Base-by-base conservation (phyloP, 1,284 basidiomycete genomes). In the Prillingera fragicola region DNA sequence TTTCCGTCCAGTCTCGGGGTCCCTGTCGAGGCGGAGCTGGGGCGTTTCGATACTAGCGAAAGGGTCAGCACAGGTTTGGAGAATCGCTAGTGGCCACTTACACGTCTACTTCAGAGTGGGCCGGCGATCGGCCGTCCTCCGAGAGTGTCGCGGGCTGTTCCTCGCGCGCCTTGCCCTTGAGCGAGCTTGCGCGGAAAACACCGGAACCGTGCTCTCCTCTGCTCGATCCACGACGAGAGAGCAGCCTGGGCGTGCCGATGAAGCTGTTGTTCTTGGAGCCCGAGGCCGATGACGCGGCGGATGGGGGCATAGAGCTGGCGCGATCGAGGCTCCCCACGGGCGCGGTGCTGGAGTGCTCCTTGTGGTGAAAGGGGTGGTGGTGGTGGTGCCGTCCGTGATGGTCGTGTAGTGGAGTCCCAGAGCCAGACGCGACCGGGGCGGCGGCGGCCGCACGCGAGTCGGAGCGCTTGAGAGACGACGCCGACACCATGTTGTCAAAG, bases 31-130 rank as follows among this genome's bases (percentile, higher is more conserved):
- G 27, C 58, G 50, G 14, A 71, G 55, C 39, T 75, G 74, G 47
- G 75, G 72, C 5, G 84, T 87, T 60, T 84, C 82, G 54, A 80
- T 67, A 8, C 67, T 69, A 48, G 19, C n/a, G n/a, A n/a, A n/a
- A n/a, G n/a, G n/a, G n/a, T n/a, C n/a, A n/a, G n/a, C n/a, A n/a
- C 13, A 18, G 25, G 29, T 25, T 27, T 31, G 13, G 26, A 17
- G 9, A 3, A 17, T 27, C 12, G 27, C 23, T 15, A 28, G 14
- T n/a, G 17, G 13, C 18, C 9, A 63, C 63, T 49, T 35, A 65
- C 62, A 66, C 60, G 50, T 68, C 62, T 6, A 17, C 31, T 18
- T 49, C 51, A 12, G 38, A 40, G 12, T 39, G 32, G 6, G 43
- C 51, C 15, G 8, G 57, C 48, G 37, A 43, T 55, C n/a, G 28